phyloP scores from a whole-genome alignment of 2,329 filamentous ascomycete genomes.

The Endothia cerciana region DNA sequence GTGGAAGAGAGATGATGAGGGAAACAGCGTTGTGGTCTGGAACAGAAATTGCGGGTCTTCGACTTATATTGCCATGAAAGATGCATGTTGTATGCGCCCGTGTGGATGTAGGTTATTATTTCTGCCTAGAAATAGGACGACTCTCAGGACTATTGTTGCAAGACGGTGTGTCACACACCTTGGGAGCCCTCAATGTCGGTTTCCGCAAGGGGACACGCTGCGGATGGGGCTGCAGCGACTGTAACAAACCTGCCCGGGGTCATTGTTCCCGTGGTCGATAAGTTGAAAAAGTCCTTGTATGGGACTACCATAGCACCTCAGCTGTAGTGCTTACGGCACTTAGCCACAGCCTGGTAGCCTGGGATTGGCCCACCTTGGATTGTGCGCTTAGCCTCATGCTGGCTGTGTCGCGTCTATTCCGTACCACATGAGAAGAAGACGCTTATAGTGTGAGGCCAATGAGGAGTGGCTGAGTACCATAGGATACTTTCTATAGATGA shows the following conservation, averaged over 20 bases:
- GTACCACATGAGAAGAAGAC: neutral
- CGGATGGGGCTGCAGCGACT: constrained; percentile 6
- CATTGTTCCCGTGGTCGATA: constrained; percentile 16
- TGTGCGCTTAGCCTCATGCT: neutral
- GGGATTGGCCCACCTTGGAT: neutral
- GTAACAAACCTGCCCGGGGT: neutral
- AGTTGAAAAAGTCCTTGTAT: constrained; percentile 11
- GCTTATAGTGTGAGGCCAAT: neutral
- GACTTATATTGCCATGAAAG: constrained; percentile 22
- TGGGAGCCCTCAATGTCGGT: constrained; percentile 20
- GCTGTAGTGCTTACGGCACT: constrained; percentile 8
- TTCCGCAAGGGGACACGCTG: neutral
- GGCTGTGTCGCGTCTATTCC: constrained; percentile 4
- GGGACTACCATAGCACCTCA: neutral
- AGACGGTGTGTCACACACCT: constrained; percentile 12
- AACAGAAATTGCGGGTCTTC: constrained; percentile 15
- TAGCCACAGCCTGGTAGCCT: constrained; percentile 9
- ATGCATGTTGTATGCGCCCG: constrained; percentile 6
- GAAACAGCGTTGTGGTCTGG: constrained; percentile 17
- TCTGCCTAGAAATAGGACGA: constrained; percentile 21
- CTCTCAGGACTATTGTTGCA: neutral
- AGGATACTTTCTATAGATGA: neutral
- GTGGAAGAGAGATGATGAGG: constrained; percentile 10
- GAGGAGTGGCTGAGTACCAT: neutral
- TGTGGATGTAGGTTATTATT: constrained; percentile 9